A percentile compares a stretch with the other conserved stretches of the same genome.
Evolutionary conservation across 2,329 filamentous ascomycete genomes (phyloP).

Genomic region (Trichoderma sp.): DNA sequence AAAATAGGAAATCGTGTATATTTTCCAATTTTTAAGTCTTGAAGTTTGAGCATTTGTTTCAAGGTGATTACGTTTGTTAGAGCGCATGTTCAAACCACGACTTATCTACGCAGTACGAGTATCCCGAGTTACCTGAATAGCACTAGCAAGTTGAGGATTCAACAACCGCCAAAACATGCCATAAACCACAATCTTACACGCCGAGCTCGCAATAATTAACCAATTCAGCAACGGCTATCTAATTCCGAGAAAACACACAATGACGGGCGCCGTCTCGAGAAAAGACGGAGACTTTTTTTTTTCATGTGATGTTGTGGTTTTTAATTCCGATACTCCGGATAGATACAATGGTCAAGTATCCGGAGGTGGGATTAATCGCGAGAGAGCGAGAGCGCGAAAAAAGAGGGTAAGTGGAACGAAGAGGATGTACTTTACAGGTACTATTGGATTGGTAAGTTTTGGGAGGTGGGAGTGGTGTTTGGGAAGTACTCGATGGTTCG

Average conservation of each 20-base stretch:
- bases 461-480: background rate
- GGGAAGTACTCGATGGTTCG: background rate
- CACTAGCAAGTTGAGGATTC: background rate
- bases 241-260: background rate
- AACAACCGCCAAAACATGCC: background rate
- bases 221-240: background rate
- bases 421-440: background rate
- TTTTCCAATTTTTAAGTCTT: background rate
- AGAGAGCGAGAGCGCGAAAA: background rate
- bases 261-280: background rate
- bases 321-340: background rate
- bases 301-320: background rate
- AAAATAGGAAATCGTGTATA: background rate
- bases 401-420: background rate
- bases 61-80: background rate
- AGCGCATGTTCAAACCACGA: background rate
- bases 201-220: background rate
- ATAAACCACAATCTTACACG: background rate
- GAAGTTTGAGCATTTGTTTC: background rate
- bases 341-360: background rate
- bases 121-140: background rate
- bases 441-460: background rate
- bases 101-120: background rate
- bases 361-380: background rate
- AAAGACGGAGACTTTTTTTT: background rate